Percentiles rank a stretch among this genome's conserved stretches.
These are phyloP conservation scores for Stephanodiscus minutulus DNA, from an alignment of 108 stramenopile genomes.

Conservation along the genomic window DNA sequence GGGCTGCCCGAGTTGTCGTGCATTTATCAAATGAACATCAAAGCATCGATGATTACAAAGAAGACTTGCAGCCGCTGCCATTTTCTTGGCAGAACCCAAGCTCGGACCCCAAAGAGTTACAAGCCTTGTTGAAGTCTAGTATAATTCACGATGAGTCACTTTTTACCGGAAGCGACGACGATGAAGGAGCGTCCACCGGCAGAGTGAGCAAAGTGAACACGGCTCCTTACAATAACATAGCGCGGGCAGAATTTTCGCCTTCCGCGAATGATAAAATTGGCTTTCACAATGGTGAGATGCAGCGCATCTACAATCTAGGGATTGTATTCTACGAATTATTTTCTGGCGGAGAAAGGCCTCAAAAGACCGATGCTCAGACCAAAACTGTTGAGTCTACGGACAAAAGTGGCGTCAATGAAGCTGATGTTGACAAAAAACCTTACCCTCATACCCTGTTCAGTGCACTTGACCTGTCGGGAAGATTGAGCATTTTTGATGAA, in stretches of 20 bases:
- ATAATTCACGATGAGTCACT: not conserved
- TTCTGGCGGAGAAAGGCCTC: slow-evolving; percentile 21
- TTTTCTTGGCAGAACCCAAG: not conserved
- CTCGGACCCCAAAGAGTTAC: not conserved
- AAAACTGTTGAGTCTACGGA: not conserved
- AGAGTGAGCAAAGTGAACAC: too few species aligned
- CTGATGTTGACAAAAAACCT: too few species aligned
- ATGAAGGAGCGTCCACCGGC: not conserved
- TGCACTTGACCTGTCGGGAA: too few species aligned
- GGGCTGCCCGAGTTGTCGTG: slow-evolving; percentile 15
- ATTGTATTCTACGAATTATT: slow-evolving; percentile 26
- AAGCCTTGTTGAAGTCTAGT: slow-evolving; percentile 2
- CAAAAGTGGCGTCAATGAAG: not conserved
- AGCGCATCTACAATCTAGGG: slow-evolving; percentile 25
- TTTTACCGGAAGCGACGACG: not conserved
- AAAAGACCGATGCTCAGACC: too few species aligned
- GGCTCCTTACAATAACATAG: not conserved
- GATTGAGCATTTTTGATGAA: slow-evolving; percentile 3
- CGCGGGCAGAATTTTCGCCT: slow-evolving; percentile 3
- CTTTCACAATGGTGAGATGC: not conserved
- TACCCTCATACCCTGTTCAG: too few species aligned
- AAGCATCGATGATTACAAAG: not conserved
- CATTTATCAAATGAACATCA: slow-evolving; percentile 1
- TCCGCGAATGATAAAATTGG: not conserved
- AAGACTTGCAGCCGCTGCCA: slow-evolving; percentile 5